Evolutionary conservation across 2,329 filamentous ascomycete species (phyloP), one percentile per base, ranked within the genome.

Genomic region (Nemania sp.): DNA sequence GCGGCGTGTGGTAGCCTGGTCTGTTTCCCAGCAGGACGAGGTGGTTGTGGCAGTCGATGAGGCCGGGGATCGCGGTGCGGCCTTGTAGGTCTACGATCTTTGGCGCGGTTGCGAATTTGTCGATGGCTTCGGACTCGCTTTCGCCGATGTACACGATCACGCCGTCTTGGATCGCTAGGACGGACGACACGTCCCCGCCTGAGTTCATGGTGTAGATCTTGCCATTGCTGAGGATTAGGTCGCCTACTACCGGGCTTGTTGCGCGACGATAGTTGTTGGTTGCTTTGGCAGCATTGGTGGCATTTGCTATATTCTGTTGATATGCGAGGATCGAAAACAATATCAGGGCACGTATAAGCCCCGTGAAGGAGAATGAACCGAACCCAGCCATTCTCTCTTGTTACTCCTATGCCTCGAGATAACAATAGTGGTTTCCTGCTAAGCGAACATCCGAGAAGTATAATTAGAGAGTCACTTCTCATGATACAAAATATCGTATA

Each of bases 1-100:
- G 51, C 2, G 65, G 65, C 1, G 64, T 67, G 41, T 67, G 66
- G 33, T 66, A 64, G 0, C 66, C 65, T 1, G 65, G 65, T 11
- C 66, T 47, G 40, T 67, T 67, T 6, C 66, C 65, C 17, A 68
- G 43, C 5, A 68, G 51, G 15, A 68, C 65, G 14, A 66, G 60
- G 52, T 68, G 64, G 52, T 66, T 67, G 53, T 68, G 66, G 42
- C 61, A 59, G 54, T 67, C 65, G 49, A 68, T 62, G 12, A 68
- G 52, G 1, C 66, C 66, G 0, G 66, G 64, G 9, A 66, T 42
- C 2, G 62, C 57, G 1, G 61, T 40, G n/a, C 55, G 61, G 4
- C 61, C 62, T 8, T 53, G 22, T 7, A 68, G 51, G 53, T 68
- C 60, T 26, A 67, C 50, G 20, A 44, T 44, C 20, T n/a, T 43